Evolutionary conservation across 768 basidiomycete species (phyloP), one percentile per base, ranked within the genome.

Genomic region (Lactarius evosmus): DNA sequence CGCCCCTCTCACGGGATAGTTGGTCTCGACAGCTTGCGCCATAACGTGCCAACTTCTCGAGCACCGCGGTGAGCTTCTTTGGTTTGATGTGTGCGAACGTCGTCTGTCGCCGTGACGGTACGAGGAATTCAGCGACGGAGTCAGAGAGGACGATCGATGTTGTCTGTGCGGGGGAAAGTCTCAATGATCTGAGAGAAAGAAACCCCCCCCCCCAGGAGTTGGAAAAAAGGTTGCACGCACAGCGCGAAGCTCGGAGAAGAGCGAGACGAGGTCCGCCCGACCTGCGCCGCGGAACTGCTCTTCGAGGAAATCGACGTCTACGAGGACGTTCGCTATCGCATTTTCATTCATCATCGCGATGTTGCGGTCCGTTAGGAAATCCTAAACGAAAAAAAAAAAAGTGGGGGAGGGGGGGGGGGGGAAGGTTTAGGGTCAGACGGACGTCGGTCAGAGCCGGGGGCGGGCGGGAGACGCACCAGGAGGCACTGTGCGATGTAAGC

Each of bases 231-330:
- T n/a, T n/a, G n/a, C n/a, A n/a, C 86, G 72, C 74, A 93, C 95
- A 67, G 83, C 76, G 56, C 87, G 89, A 64, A 98, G 77, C 73
- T 96, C 94, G 25, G 80, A 75, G 74, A 98, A 96, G 17, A 86
- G 87, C 12, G 83, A 76, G 58, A 80, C 81, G 27, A 95, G 79
- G 72, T 91, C 86, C 1, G 81, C 76, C 70, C 89, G 82, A 25
- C 88, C 91, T 59, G 89, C 86, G 51, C 86, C 78, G 69, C 84
- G 86, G 67, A 95, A 83, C 69, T 94, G 91, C n/a, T 85, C 85
- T 67, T 96, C 93, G 58, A 98, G 80, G 74, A 95, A 97, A 62
- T 87, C 85, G 64, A 95, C 83, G 72, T 98, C 95, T 53, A 89
- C 83, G 58, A 90, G 78, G 55, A 98, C 82, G 68, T 95, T 96